A percentile compares a stretch with the other conserved stretches of the same genome.
These are phyloP conservation scores for Sclerotinia sclerotiorum DNA, from an alignment of 2,329 filamentous ascomycete species.

Conservation along the genomic window DNA sequence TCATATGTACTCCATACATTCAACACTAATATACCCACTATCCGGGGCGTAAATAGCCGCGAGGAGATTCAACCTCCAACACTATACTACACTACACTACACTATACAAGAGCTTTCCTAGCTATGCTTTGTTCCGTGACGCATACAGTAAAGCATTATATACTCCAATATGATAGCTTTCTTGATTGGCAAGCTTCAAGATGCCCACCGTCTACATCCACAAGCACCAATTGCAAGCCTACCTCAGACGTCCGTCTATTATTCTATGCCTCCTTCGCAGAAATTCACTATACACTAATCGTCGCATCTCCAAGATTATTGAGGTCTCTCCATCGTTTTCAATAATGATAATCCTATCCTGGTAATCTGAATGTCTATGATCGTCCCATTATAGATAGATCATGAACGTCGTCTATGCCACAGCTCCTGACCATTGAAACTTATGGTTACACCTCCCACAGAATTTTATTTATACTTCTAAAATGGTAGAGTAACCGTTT, in stretches of 20 bases:
- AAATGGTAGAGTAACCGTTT: background rate
- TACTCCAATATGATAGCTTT: background rate
- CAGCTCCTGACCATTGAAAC: constrained; percentile 2
- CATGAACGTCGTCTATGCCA: background rate
- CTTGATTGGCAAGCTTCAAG: background rate
- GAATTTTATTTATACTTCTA: background rate
- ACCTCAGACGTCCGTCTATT: constrained; percentile 9
- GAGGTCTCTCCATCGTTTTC: too few relatives aligned
- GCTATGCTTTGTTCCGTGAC: background rate
- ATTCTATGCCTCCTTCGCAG: background rate
- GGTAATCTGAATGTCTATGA: background rate
- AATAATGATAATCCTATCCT: background rate
- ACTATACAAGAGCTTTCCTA: background rate
- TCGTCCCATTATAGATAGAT: background rate
- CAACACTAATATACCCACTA: background rate
- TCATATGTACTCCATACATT: background rate
- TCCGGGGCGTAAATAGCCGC: background rate
- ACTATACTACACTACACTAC: too few relatives aligned
- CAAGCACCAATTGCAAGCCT: background rate
- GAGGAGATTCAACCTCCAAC: background rate
- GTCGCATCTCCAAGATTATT: background rate
- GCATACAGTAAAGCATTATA: background rate
- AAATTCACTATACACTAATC: background rate
- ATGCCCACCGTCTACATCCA: background rate
- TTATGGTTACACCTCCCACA: background rate